Base-by-base conservation (phyloP, 371 early-diverging fungal genomes). In the Thermomucor indicae-seudaticae region DNA sequence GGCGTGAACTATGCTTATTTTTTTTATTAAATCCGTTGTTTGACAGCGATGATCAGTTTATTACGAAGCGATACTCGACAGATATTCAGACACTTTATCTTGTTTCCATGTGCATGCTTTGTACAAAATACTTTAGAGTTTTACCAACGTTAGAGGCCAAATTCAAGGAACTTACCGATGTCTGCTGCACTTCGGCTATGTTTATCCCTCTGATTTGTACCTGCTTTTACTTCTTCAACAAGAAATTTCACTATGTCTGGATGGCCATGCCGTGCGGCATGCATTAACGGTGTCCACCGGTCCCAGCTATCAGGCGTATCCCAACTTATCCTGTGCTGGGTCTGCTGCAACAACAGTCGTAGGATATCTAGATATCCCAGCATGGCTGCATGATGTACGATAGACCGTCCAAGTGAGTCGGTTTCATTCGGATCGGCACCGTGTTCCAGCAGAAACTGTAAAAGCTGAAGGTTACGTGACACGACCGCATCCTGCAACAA, bases 351-450 rank as follows among this genome's bases (percentile, higher is more conserved):
- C 16, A 78, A 39, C 2, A 65, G 19, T 41, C 58, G 30, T 8
- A 76, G 35, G 7, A 70, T 46, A 16, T 67, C 58, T 38, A 64
- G 39, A 44, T 68, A 62, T 2, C 72, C 75, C 41, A 69, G 57
- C 71, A 76, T 75, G 12, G 79, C 68, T 32, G 70, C 72, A 61
- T 74, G 71, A 58, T 79, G 79, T 27, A 72, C 58, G 42, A 67
- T 63, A 29, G 49, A 64, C 24, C 79, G 58, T 23, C 76, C 76
- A 8, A 76, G 41, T 20, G 70, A 57, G 41, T 75, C 79, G 3
- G 53, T 31, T 35, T 63, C 62, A 44, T 66, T 66, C 43, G 66
- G 60, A 55, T 69, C 44, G n/a, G 67, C 68, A 3, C 60, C 62
- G 30, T 61, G 46, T 16, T 55, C 55, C n/a, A 70, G 24, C 31